A percentile compares a stretch with the other conserved stretches of the same genome.
Conservation (phyloP, 306 rosid genomes). For the Trifolium subterraneum region DNA sequence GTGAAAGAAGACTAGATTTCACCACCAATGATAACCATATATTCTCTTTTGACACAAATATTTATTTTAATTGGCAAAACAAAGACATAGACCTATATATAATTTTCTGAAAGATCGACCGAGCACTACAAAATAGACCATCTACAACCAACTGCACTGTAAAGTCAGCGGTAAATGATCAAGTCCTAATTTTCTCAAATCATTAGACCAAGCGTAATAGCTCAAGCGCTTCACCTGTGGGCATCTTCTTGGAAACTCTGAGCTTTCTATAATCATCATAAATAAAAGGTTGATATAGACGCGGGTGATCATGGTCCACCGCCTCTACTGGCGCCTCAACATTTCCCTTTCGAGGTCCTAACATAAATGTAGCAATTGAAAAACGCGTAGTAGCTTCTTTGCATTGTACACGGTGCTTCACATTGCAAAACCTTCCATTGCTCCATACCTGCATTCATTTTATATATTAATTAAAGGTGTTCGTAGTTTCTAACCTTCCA, state of each 20-base stretch:
- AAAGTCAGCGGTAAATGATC: too few species aligned
- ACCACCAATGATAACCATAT: too few species aligned
- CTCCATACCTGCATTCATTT: conserved; percentile 57
- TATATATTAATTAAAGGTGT: neutral
- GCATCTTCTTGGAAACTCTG: conserved; percentile 39
- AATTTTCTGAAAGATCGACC: too few species aligned
- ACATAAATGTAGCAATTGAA: conserved; percentile 56
- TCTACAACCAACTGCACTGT: too few species aligned
- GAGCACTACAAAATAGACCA: too few species aligned
- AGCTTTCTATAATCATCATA: conserved; percentile 54
- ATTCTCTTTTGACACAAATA: too few species aligned
- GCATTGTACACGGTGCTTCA: conserved; percentile 67
- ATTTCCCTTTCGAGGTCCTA: conserved; percentile 53
- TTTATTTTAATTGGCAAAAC: too few species aligned
- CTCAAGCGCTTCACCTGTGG: conserved; percentile 57
- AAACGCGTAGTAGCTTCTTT: conserved; percentile 50
- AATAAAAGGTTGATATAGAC: conserved; percentile 45
- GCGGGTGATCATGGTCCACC: conserved; percentile 56
- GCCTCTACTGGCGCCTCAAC: conserved; percentile 57
- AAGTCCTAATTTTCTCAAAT: neutral
- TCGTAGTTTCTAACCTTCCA: too few species aligned
- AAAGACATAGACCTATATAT: too few species aligned
- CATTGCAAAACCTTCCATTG: conserved; percentile 62
- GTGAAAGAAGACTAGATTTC: too few species aligned
- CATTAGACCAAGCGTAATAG: conserved; percentile 32